Base-by-base conservation (phyloP, 257 asterid genomes). In the Cruciata laevipes region DNA sequence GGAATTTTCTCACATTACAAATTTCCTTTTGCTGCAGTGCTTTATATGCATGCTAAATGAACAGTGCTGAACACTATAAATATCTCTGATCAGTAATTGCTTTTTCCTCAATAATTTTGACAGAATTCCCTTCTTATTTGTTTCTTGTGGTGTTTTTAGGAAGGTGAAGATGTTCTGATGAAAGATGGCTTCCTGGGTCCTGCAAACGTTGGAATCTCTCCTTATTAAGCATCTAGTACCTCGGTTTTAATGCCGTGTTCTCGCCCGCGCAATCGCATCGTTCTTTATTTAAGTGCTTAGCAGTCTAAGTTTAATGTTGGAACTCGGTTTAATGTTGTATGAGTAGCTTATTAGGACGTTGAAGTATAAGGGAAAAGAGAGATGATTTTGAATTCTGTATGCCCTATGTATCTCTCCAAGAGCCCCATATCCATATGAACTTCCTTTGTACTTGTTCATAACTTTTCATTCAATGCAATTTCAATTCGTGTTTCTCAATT, bases 141-240 rank as follows among this genome's bases (percentile, higher is more conserved):
- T 49, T 27, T 44, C 7, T 61, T 0, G 32, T 23, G 38, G 16
- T 32, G 17, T 63, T 67, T 55, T 31, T 2, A 93, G 98, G 96
- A 93, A 71, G 98, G 94, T 23, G 98, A 89, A 30, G 96, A 87
- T 76, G 90, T 80, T 68, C 79, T 87, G 86, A 87, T 86, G 94
- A 89, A 86, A 82, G 98, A 89, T 73, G 97, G 96, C 66, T 89
- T 84, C 76, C 96, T 89, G 69, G 85, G 81, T 69, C 87, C 92
- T 14, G 85, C 98, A 20, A 89, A 89, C 75, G 79, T 92, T 76
- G 96, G 96, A 35, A 81, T 89, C 56, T 86, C 98, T 81, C 98
- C 95, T 51, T 89, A 83, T 76, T 91, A 57, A 84, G 68, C 70
- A 67, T 56, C 63, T 71, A 57, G 76, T 74, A 80, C 73, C 69